Conservation (phyloP, 192 early-diverging fungal genomes). For the Dispira simplex region DNA sequence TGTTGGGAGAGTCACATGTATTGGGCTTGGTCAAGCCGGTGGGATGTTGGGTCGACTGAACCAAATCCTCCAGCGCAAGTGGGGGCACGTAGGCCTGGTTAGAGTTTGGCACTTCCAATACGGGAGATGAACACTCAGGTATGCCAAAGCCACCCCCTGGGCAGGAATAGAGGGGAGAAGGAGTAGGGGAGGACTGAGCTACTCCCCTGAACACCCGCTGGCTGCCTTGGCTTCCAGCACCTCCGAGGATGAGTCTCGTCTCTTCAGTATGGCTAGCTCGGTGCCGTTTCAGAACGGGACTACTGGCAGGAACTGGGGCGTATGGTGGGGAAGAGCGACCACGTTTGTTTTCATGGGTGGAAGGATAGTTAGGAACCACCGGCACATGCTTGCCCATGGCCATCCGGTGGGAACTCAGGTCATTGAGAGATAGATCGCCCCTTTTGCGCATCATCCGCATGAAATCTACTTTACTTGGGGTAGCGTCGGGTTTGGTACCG, state of each 20-base stretch:
- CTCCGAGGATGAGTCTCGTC: neutral
- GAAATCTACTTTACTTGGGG: neutral
- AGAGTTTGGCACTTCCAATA: neutral
- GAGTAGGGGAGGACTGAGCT: conserved; percentile 1
- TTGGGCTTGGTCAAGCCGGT: neutral
- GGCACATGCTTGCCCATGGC: neutral
- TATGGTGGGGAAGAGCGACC: neutral
- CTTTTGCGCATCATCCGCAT: neutral
- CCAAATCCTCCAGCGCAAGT: neutral
- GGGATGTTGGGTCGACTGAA: neutral
- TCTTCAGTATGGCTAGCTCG: neutral
- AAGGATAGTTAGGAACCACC: neutral
- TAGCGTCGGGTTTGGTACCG: conserved; percentile 18
- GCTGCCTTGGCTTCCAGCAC: neutral
- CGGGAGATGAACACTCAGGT: neutral
- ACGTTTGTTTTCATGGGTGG: neutral
- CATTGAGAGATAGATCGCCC: neutral
- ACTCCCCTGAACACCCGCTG: neutral
- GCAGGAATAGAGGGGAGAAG: neutral
- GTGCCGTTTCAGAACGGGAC: conserved; percentile 5
- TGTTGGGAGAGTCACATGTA: no score
- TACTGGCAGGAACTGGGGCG: neutral
- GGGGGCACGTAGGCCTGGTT: neutral
- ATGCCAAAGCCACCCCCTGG: neutral
- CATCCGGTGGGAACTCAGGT: neutral